phyloP scores from a whole-genome alignment of 345 rosid species.

The Trapa incisa region DNA sequence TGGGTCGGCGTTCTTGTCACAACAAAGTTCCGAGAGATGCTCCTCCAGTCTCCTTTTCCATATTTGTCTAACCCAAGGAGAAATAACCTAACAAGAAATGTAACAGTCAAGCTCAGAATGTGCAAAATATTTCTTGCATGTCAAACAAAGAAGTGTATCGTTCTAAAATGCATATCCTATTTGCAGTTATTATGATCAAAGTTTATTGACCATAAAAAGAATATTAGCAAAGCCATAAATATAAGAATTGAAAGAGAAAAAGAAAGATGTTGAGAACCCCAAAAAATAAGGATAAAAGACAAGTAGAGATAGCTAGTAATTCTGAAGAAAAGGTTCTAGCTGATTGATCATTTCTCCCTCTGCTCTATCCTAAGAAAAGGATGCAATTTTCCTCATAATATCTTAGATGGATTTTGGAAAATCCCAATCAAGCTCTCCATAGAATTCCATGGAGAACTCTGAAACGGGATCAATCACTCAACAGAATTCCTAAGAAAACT shows the following conservation, averaged over 20 bases:
- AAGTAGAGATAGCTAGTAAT: neutral
- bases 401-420: neutral
- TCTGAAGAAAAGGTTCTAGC: neutral
- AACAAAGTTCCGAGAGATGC: slow-evolving; percentile 89
- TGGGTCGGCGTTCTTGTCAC: slow-evolving; percentile 95
- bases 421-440: neutral
- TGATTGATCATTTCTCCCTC: neutral
- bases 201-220: neutral
- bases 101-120: neutral
- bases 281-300: neutral
- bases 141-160: neutral
- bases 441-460: no score
- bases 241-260: no score
- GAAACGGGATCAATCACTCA: no score
- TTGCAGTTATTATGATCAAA: neutral
- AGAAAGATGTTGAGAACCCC: no score
- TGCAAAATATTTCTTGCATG: neutral
- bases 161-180: neutral
- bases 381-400: neutral
- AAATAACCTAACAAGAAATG: slow-evolving; percentile 47
- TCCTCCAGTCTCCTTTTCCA: slow-evolving; percentile 98
- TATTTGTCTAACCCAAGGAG: slow-evolving; percentile 94
- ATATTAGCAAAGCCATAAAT: no score
- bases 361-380: neutral
- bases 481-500: neutral